Evolutionary conservation across 768 basidiomycete species (phyloP).

Genomic region (Mrakia blollopis): DNA sequence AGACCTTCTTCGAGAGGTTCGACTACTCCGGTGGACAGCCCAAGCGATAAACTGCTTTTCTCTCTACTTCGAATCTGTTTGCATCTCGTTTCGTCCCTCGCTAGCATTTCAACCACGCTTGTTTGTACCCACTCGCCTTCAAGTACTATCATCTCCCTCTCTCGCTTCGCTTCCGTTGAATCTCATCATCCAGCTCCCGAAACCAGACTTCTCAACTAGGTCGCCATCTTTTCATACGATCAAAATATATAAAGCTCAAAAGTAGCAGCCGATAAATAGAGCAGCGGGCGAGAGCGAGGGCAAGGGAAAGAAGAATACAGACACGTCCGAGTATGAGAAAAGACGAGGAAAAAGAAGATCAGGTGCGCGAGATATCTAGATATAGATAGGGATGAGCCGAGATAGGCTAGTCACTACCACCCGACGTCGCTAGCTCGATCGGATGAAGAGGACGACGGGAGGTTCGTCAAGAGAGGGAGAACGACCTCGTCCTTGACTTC

Average conservation of each 20-base stretch:
- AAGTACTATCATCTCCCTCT: not conserved
- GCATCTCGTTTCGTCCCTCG: not conserved
- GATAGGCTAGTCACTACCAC: conserved; percentile 1
- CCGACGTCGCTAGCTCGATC: conserved; percentile 36
- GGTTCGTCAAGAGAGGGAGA: conserved; percentile 40
- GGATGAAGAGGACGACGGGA: conserved; percentile 36
- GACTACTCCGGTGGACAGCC: conserved; percentile 14
- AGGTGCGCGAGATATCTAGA: too few relatives aligned
- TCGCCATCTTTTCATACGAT: not conserved
- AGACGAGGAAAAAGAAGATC: not conserved
- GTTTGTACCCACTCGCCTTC: not conserved
- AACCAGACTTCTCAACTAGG: conserved; percentile 5
- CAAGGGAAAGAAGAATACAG: too few relatives aligned
- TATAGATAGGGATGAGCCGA: not conserved
- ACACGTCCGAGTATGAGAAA: too few relatives aligned
- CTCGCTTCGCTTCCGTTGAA: not conserved
- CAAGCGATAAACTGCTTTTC: not conserved
- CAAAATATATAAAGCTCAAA: not conserved
- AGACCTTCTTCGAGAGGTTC: conserved; percentile 45
- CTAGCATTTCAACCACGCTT: not conserved
- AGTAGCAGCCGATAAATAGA: not conserved
- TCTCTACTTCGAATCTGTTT: not conserved
- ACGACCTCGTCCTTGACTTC: conserved; percentile 44
- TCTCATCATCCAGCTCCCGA: too few relatives aligned
- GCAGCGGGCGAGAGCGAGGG: not conserved